Conservation (phyloP, 768 basidiomycete species). For the Agaricus subrufescens region DNA sequence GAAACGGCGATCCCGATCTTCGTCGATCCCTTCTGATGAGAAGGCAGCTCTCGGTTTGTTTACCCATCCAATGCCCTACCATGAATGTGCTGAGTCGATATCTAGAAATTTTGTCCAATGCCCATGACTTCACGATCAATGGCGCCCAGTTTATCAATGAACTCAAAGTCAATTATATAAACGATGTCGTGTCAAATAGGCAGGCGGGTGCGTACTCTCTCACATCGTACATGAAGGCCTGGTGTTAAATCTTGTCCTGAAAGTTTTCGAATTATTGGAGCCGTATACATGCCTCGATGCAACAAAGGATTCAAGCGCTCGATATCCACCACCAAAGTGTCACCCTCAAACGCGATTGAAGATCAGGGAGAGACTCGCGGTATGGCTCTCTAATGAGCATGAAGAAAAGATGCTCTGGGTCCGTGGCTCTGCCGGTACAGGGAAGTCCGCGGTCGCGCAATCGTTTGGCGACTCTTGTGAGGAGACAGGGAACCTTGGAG, state of each 20-base stretch:
- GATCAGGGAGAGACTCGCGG: neutral
- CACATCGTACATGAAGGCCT: neutral
- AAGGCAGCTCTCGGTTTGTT: too few species aligned
- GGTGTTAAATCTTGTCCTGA: neutral
- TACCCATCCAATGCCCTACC: too few species aligned
- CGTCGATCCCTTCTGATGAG: too few species aligned
- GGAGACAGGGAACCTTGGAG: neutral
- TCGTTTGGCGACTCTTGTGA: neutral
- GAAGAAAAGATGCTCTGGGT: constrained; percentile 3
- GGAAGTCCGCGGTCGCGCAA: constrained; percentile 7
- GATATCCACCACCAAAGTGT: neutral
- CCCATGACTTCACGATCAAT: too few species aligned
- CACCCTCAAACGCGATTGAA: too few species aligned
- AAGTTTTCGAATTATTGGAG: neutral
- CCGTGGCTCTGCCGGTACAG: constrained; percentile 4
- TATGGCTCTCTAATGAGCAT: neutral
- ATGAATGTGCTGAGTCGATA: too few species aligned
- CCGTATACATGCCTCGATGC: neutral
- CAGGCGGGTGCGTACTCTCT: neutral
- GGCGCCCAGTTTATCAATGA: too few species aligned
- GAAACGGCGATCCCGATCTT: too few species aligned
- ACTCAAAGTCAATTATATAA: too few species aligned
- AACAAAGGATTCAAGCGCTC: neutral
- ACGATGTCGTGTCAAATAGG: neutral
- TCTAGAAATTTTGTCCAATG: too few species aligned